These are phyloP conservation scores for Diplocarpon mali DNA, from an alignment of 2,329 filamentous ascomycete genomes.

Conservation along the genomic window DNA sequence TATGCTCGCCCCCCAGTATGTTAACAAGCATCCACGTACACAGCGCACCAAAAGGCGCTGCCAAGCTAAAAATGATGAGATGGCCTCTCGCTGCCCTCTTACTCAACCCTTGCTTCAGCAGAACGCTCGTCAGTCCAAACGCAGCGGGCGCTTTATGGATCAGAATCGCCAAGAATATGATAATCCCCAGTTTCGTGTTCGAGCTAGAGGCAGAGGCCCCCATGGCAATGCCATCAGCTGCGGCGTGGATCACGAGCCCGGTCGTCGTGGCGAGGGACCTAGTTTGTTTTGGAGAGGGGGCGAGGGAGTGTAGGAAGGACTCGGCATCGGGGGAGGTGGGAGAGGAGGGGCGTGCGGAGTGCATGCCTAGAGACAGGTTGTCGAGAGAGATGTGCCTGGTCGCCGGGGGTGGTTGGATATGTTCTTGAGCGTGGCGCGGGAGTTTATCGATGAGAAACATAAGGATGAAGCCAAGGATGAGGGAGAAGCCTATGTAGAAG, in stretches of 20 bases:
- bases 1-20: conserved; percentile 54
- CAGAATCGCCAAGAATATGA: conserved; percentile 95
- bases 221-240: conserved; percentile 90
- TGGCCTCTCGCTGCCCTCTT: conserved; percentile 79
- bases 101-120: conserved; percentile 82
- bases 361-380: conserved; percentile 51
- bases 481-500: conserved; percentile 74
- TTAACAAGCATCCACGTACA: conserved; percentile 72
- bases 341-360: conserved; percentile 27
- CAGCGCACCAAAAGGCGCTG: conserved; percentile 77
- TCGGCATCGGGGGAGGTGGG: conserved; percentile 45
- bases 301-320: conserved; percentile 47
- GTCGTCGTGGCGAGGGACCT: conserved; percentile 73
- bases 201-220: conserved; percentile 74
- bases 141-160: conserved; percentile 94
- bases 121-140: conserved; percentile 82
- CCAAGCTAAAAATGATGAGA: conserved; percentile 81
- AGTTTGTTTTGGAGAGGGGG: conserved; percentile 45
- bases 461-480: conserved; percentile 81
- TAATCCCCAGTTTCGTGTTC: conserved; percentile 67
- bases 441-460: conserved; percentile 95
- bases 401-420: conserved; percentile 51
- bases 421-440: conserved; percentile 59
- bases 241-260: conserved; percentile 90
- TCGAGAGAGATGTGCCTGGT: conserved; percentile 83